Percentiles rank a stretch among this genome's conserved stretches.
Conservation (phyloP, 306 rosid genomes). For the Gastrolobium bilobum region DNA sequence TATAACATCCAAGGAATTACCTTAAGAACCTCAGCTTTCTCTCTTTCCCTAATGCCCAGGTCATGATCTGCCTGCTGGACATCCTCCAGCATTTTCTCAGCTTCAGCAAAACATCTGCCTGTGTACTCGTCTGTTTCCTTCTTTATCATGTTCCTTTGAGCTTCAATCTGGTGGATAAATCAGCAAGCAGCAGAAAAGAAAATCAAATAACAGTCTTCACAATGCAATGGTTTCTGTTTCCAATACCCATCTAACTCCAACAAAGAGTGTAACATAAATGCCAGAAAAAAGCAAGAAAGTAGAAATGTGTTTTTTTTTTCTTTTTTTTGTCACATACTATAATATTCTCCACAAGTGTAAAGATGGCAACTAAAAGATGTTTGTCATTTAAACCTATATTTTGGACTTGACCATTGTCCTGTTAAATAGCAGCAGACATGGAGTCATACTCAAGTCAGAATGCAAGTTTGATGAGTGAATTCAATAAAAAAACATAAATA, state of each 20-base stretch:
- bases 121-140: conserved; percentile 69
- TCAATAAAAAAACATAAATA: background rate
- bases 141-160: conserved; percentile 59
- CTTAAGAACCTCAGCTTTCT: conserved; percentile 76
- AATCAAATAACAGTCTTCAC: conserved; percentile 38
- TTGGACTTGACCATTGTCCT: conserved; percentile 5
- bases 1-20: conserved; percentile 50
- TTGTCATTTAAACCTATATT: background rate
- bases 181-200: conserved; percentile 28
- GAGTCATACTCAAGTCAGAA: conserved; percentile 15
- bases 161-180: conserved; percentile 67
- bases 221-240: conserved; percentile 15
- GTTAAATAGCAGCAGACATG: background rate
- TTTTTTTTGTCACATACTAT: conserved; percentile 9
- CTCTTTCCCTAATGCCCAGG: conserved; percentile 70
- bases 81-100: conserved; percentile 68
- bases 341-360: conserved; percentile 9
- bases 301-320: background rate
- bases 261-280: conserved; percentile 16
- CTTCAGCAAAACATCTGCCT: conserved; percentile 61
- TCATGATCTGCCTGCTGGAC: conserved; percentile 63
- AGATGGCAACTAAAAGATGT: background rate
- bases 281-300: background rate
- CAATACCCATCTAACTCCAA: conserved; percentile 28
- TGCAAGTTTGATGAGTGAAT: background rate